Percentiles rank a stretch among this genome's conserved stretches.
Evolutionary conservation across 2,329 filamentous ascomycete genomes (phyloP).

Genomic region (Cladophialophora bantiana): DNA sequence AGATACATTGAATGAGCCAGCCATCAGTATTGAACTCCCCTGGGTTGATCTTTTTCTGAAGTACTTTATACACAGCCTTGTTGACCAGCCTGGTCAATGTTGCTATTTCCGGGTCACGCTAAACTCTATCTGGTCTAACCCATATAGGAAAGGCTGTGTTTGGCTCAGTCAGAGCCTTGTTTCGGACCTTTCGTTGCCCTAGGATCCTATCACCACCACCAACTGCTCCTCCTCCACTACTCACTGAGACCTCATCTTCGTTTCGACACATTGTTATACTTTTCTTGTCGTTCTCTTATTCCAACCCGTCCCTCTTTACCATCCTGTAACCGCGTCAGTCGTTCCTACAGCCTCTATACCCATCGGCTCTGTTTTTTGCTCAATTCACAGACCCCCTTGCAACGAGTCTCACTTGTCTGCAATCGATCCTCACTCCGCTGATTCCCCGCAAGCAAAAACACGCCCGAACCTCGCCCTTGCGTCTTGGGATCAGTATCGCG

Average conservation of each 20-base stretch:
- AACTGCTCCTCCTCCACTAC: constrained; percentile 5
- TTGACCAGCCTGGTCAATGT: neutral
- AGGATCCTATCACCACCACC: neutral
- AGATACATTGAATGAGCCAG: neutral
- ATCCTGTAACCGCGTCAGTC: constrained; percentile 9
- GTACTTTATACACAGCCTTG: neutral
- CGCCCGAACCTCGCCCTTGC: neutral
- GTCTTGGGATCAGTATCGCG: neutral
- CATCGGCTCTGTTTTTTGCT: neutral
- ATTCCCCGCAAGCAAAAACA: constrained; percentile 4
- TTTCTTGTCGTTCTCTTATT: constrained; percentile 1
- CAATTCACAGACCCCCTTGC: neutral
- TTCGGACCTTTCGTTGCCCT: constrained; percentile 3
- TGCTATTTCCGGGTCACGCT: neutral
- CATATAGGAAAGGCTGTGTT: constrained; percentile 1
- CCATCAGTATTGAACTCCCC: neutral
- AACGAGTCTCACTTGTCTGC: neutral
- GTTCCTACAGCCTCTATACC: neutral
- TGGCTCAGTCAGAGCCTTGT: constrained; percentile 8
- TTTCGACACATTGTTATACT: neutral
- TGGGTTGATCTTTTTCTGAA: neutral
- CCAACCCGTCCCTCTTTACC: neutral
- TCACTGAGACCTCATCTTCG: constrained; percentile 12
- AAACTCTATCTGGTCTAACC: neutral
- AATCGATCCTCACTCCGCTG: neutral